phyloP scores from a whole-genome alignment of 2,329 filamentous ascomycete species.

The Nemania serpens region DNA sequence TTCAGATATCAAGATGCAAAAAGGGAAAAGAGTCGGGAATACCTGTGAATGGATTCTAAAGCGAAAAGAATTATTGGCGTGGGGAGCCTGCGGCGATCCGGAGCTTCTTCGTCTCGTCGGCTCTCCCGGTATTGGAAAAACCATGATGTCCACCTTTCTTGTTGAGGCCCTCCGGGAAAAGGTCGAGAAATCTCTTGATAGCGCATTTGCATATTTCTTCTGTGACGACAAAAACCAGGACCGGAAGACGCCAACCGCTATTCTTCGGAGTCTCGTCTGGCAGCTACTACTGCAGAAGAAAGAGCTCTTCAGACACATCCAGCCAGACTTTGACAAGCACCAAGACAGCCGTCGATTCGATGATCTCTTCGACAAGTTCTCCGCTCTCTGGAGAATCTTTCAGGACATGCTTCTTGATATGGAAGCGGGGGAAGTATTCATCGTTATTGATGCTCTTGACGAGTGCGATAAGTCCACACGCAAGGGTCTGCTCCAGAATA shows the following conservation, averaged over 20 bases:
- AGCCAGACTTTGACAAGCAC: background rate
- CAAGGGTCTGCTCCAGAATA: background rate
- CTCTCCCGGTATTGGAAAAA: background rate
- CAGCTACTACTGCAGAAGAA: background rate
- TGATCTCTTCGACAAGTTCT: background rate
- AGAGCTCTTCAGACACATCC: background rate
- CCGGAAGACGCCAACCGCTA: background rate
- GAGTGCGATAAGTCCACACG: background rate
- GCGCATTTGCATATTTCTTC: background rate
- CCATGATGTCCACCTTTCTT: background rate
- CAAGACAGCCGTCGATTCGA: background rate
- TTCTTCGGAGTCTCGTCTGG: background rate
- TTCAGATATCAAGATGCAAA: background rate
- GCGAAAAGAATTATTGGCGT: background rate
- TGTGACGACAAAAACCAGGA: background rate
- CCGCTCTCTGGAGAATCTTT: background rate
- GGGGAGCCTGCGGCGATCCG: background rate
- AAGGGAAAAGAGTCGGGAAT: background rate
- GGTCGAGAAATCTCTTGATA: background rate
- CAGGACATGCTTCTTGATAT: background rate
- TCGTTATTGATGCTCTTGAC: background rate
- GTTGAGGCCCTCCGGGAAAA: background rate
- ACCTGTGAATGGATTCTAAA: background rate
- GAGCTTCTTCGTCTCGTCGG: background rate
- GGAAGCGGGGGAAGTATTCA: background rate